Evolutionary conservation across 352 stramenopile genomes (phyloP).

Genomic region (Phytophthora foliorum): DNA sequence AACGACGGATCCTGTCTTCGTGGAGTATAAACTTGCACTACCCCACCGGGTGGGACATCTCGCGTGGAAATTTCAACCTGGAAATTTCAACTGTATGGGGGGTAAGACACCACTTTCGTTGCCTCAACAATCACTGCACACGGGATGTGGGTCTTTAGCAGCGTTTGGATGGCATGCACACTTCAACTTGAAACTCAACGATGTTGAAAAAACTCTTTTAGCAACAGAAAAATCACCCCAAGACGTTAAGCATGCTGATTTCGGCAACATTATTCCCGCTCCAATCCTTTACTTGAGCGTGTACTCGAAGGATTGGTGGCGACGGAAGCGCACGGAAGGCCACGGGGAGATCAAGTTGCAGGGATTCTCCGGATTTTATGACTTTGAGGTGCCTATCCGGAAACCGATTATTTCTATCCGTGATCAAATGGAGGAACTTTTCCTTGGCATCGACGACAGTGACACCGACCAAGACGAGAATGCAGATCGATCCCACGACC

Average conservation of each 20-base stretch:
- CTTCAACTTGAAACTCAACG: slow-evolving; percentile 35
- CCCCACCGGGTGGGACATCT: slow-evolving; percentile 3
- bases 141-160: slow-evolving; percentile 11
- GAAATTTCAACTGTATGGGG: slow-evolving; percentile 4
- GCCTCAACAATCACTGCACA: slow-evolving; percentile 24
- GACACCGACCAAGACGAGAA: slow-evolving; percentile 2
- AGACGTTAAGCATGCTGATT: not conserved
- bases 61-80: slow-evolving; percentile 33
- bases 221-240: not conserved
- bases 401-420: slow-evolving; percentile 43
- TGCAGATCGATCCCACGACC: not conserved
- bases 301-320: slow-evolving; percentile 60
- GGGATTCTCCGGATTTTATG: slow-evolving; percentile 33
- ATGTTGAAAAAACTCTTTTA: slow-evolving; percentile 7
- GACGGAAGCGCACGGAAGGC: slow-evolving; percentile 48
- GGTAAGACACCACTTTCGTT: slow-evolving; percentile 34
- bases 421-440: slow-evolving; percentile 72
- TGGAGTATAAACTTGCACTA: slow-evolving; percentile 41
- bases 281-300: slow-evolving; percentile 44
- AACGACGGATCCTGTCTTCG: slow-evolving; percentile 34
- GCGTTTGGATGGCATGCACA: slow-evolving; percentile 31
- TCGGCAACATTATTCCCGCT: slow-evolving; percentile 7
- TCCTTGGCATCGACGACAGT: slow-evolving; percentile 55
- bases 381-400: slow-evolving; percentile 49
- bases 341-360: slow-evolving; percentile 49